Base-by-base conservation (phyloP, 306 rosid species). In the Rosa persica region DNA sequence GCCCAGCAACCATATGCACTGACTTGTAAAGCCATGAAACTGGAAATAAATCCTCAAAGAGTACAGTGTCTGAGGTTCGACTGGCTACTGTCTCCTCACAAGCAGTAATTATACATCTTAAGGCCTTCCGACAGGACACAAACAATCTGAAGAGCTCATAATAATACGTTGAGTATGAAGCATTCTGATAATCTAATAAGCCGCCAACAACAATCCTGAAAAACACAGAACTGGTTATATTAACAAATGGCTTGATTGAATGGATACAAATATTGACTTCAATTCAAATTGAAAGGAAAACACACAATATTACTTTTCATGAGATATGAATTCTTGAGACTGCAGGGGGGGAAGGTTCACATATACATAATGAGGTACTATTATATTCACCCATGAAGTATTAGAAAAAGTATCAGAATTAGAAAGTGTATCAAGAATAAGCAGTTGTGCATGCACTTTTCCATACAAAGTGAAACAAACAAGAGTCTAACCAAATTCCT, bases 81-180 rank as follows among this genome's bases (percentile, higher is more conserved):
- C 69, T 67, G 38, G 80, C 61, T 79, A 67, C 88, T n/a, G 85
- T 76, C 86, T 78, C 67, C 83, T 87, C 90, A 76, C 75, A 85
- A 75, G 84, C 84, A 78, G 43, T 75, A 60, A 92, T 67, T 55
- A 87, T 65, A 80, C 71, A 79, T 80, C 87, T 87, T 83, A 92
- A 88, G 77, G 94, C 87, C 90, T 85, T 92, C 77, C 95, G 92
- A 82, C 97, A 92, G 78, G 91, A 87, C 40, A 87, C 89, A 84
- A 94, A 87, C 82, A 94, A 30, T 30, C 36, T 30, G 36, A 30
- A 30, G 36, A 30, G 36, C 36, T 30, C 36, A 30, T 30, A 30
- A 30, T 30, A 30, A 30, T 30, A 30, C 2, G 36, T 2, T 30
- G 36, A 30, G 36, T 30, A 30, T 30, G 36, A 30, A 30, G 36